Evolutionary conservation across 441 rosid species (phyloP), one percentile per base, ranked within the genome.

Genomic region (Dalechampia spathulata): DNA sequence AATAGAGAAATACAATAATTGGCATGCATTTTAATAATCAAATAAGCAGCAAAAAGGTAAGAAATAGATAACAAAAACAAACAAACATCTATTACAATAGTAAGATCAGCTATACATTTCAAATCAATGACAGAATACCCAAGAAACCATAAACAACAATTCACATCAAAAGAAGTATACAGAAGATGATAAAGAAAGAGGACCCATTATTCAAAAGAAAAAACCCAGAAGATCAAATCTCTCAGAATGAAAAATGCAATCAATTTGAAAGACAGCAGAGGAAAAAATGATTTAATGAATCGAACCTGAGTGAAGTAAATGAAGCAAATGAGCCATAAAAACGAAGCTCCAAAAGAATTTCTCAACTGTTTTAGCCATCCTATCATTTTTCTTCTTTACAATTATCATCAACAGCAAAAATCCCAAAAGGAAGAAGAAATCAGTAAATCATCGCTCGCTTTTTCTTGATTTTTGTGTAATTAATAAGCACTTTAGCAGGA

Each of bases 251-350:
- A 30, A 36, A 1, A 6, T 21, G 10, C 28, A 16, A 15, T 13
- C 40, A 19, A 30, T 6, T 12, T 25, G 17, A 14, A 26, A 7
- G 3, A 12, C 14, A 19, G 43, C n/a, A 15, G n/a, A 25, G 26
- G 2, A 25, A 30, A 20, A 4, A 43, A 88, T 3, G 34, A 30
- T n/a, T n/a, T n/a, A n/a, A n/a, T n/a, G n/a, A 30, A 30, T 30
- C 8, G 8, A 30, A 30, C 96, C 96, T 92, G 98, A n/a, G 95
- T 88, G 71, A 88, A 92, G 75, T 92, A 88, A 58, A 92, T 78
- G 77, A 86, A 78, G 74, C 96, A 92, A 65, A 92, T 69, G 25
- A 92, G 88, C 98, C 96, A 92, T 27, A 88, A 52, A 83, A 92
- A 92, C 17, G 98, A 71, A 66, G 82, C 63, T 5, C 96, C 96